Evolutionary conservation across 768 basidiomycete genomes (phyloP), one percentile per base, ranked within the genome.

Genomic region (Nidularia sp.): DNA sequence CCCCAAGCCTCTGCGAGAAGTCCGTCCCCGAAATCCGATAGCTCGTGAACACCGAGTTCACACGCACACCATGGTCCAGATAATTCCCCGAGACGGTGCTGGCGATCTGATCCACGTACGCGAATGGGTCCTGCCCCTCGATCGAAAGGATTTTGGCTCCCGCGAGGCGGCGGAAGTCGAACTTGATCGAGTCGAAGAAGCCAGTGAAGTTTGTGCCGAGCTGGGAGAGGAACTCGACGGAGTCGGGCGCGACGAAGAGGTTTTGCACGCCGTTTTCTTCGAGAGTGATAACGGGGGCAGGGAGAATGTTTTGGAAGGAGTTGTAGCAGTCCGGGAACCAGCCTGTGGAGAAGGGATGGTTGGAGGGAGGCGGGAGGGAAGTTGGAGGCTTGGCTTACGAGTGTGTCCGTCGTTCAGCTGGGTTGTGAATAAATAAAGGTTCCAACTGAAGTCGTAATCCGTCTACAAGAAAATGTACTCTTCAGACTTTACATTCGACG

Each of bases 341-440:
- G 18, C 77, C 80, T 83, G 53, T 25, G 4, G 47, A 34, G n/a
- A 29, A 25, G 39, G 39, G n/a, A 15, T 15, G 48, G 22, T 25
- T 36, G 34, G 33, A 45, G 13, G 41, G 4, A 18, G 7, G 10
- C 18, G 22, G 32, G 49, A 15, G 18, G 48, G 53, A 18, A 5
- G 34, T 5, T 36, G 29, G 29, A 10, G 33, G 13, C 5, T 43
- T 39, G 34, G 61, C 74, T 31, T 64, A 80, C 83, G 73, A 9
- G 85, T 86, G 59, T 85, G 85, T 5, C 84, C 84, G 59, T 85
- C 84, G 58, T 86, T 85, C 44, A 86, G 57, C 47, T 73, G 73
- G 13, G 72, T 80, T 0, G 74, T 76, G 53, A 82, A 77, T 49
- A 81, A 70, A 54, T 78, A 84, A 13, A 86, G 58, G 39, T 74